Base-by-base conservation (phyloP, 176 grass and related monocot genomes). In the Avena eriantha region DNA sequence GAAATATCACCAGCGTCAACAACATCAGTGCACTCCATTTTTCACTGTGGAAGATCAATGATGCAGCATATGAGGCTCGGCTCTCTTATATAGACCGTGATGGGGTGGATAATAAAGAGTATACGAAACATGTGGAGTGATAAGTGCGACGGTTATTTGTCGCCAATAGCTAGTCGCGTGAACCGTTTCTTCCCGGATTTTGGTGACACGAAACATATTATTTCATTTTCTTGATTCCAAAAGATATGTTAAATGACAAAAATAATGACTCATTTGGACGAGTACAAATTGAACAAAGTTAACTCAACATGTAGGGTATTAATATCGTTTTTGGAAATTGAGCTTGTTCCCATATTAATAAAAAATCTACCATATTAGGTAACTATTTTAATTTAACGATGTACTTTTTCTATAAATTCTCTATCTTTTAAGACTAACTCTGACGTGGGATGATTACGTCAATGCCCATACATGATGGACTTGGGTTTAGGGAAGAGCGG, bases 31-130 rank as follows among this genome's bases (percentile, higher is more conserved):
- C 73, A 19, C 15, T 31, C 26, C 4, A 11, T 33, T 18, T 76
- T 10, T 53, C 0, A 53, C 13, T 33, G 1, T 53, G 24, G 49
- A 76, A 73, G 43, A 75, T 50, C 12, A 56, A 21, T 56, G 54
- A 69, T 41, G 34, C 39, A 39, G 4, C 67, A 39, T 21, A 39
- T 21, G 34, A 69, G 67, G 34, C 34, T 69, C 8, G 67, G 34
- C 21, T 69, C 33, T 69, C 67, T 69, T 69, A 69, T 69, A 69
- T 69, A 41, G 67, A 69, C 53, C 17, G 5, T 19, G 53, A 56
- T 7, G 53, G 13, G 12, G 29, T 0, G 1, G 31, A 35, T 68
- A 35, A 17, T 35, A 18, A 34, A 68, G 26, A 16, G 13, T 4
- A 66, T 3, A 67, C 0, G 14, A 34, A 16, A 67, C 14, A 2